These are phyloP conservation scores for Citrullus colocynthis DNA, from an alignment of 306 rosid genomes.

Conservation along the genomic window DNA sequence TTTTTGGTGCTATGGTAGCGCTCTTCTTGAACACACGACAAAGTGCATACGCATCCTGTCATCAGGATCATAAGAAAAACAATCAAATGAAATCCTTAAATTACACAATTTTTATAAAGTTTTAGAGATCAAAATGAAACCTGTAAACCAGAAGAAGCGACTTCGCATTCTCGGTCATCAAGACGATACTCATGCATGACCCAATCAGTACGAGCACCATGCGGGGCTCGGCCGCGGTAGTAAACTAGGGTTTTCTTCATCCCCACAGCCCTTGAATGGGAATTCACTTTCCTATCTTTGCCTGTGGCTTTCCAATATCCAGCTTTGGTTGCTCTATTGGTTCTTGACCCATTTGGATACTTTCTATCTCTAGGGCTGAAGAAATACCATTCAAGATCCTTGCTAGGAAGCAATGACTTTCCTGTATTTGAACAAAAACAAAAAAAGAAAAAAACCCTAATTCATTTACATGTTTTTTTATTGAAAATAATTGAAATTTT, in stretches of 20 bases:
- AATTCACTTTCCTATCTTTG: slow-evolving; percentile 74
- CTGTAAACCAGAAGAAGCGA: slow-evolving; percentile 43
- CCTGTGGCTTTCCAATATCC: slow-evolving; percentile 99
- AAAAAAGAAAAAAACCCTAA: neutral
- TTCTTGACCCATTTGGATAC: slow-evolving; percentile 92
- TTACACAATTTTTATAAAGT: neutral
- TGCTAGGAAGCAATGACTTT: slow-evolving; percentile 78
- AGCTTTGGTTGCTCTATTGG: slow-evolving; percentile 77
- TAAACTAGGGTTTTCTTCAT: slow-evolving; percentile 95
- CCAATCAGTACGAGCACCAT: slow-evolving; percentile 78
- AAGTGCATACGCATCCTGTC: slow-evolving; percentile 82
- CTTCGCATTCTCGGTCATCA: slow-evolving; percentile 68
- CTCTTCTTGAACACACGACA: slow-evolving; percentile 81
- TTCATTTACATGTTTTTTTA: neutral
- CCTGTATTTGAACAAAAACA: slow-evolving; percentile 20
- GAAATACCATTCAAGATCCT: slow-evolving; percentile 94
- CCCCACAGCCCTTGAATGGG: slow-evolving; percentile 52
- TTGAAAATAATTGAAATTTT: neutral
- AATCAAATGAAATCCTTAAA: too few species aligned
- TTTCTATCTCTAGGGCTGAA: slow-evolving; percentile 84
- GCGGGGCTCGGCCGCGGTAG: slow-evolving; percentile 87
- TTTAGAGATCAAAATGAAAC: slow-evolving; percentile 9
- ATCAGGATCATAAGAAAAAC: neutral
- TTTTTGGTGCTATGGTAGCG: slow-evolving; percentile 36
- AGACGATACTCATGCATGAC: slow-evolving; percentile 98